phyloP scores from a whole-genome alignment of 352 stramenopile species.

The Pythium aphanidermatum region DNA sequence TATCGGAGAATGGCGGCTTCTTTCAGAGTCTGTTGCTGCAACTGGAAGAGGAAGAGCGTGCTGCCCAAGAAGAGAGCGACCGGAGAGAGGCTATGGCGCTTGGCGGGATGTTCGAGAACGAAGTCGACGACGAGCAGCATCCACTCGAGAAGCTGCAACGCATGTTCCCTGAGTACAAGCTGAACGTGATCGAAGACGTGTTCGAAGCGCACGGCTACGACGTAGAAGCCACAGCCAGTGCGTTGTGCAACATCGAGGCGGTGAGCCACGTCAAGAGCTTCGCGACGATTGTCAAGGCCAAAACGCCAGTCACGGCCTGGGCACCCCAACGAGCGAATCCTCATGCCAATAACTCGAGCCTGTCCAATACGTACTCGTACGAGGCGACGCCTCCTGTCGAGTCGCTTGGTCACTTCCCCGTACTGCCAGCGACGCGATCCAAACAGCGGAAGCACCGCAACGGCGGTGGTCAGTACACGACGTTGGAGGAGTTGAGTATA shows the following conservation, averaged over 20 bases:
- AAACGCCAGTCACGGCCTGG: constrained; percentile 13
- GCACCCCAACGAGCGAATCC: too few species aligned
- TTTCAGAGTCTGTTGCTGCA: constrained; percentile 59
- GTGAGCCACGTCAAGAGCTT: constrained; percentile 59
- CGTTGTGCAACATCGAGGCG: constrained; percentile 48
- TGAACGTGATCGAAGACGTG: constrained; percentile 57
- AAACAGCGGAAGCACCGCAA: constrained; percentile 16
- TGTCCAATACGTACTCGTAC: too few species aligned
- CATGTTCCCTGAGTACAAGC: constrained; percentile 50
- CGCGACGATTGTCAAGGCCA: constrained; percentile 35
- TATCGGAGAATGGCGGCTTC: constrained; percentile 47
- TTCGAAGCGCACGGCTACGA: constrained; percentile 53
- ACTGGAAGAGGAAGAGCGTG: constrained; percentile 41
- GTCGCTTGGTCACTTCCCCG: constrained; percentile 49
- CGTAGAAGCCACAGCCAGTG: constrained; percentile 40
- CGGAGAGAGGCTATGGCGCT: constrained; percentile 3
- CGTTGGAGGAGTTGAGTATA: constrained; percentile 5
- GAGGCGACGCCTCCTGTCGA: constrained; percentile 31
- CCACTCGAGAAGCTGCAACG: constrained; percentile 45
- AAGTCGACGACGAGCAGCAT: constrained; percentile 30
- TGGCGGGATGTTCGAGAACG: constrained; percentile 10
- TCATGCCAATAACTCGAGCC: too few species aligned
- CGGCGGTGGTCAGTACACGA: constrained; percentile 1
- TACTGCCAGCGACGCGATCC: constrained; percentile 32
- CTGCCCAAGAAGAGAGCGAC: not conserved